Evolutionary conservation across 1,284 basidiomycete genomes (phyloP).

Genomic region (Rhodotorula sp.): DNA sequence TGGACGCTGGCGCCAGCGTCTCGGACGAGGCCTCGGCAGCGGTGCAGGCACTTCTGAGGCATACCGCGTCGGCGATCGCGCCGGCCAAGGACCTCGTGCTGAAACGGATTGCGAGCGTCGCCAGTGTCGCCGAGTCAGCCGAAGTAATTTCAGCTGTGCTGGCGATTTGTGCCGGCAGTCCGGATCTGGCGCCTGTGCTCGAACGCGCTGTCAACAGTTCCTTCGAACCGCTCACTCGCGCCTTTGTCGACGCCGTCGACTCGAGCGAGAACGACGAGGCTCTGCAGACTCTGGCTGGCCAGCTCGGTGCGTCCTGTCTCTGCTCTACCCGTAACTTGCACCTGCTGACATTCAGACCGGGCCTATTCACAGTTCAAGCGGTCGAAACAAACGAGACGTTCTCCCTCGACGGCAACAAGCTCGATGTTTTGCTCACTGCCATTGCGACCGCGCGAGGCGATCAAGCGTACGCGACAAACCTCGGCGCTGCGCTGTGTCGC

Average conservation of each 20-base stretch:
- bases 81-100: too few species aligned
- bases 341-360: too few species aligned
- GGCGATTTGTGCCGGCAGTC: neutral
- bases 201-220: conserved; percentile 11
- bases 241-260: conserved; percentile 32
- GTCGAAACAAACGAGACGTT: conserved; percentile 1
- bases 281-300: neutral
- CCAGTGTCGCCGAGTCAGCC: too few species aligned
- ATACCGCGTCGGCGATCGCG: too few species aligned
- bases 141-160: neutral
- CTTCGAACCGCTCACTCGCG: conserved; percentile 17
- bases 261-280: conserved; percentile 16
- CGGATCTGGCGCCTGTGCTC: neutral
- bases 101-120: too few species aligned
- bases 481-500: conserved; percentile 18
- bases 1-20: neutral
- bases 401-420: conserved; percentile 18
- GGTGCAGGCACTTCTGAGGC: too few species aligned
- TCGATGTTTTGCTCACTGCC: conserved; percentile 33
- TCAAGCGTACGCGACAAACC: conserved; percentile 6
- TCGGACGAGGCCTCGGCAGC: neutral
- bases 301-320: conserved; percentile 16
- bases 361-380: conserved; percentile 5
- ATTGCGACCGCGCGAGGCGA: conserved; percentile 22
- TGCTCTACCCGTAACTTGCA: too few species aligned